Evolutionary conservation across 805 yeast genomes (phyloP), one percentile per base, ranked within the genome.

Genomic region (Zygosaccharomyces gambellarensis): DNA sequence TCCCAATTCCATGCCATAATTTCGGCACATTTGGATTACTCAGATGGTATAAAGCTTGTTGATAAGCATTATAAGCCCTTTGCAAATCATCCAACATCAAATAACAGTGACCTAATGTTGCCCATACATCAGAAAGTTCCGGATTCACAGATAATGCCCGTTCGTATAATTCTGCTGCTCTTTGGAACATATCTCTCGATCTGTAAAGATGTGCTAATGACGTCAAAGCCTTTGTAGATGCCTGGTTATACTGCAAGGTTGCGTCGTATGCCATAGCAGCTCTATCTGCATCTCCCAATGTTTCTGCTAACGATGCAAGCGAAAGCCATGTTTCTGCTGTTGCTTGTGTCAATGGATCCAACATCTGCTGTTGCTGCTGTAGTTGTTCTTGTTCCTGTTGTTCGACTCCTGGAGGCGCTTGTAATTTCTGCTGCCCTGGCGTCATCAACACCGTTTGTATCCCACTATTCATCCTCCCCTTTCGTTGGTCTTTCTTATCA

Each of bases 1-100:
- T 94, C 31, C 99, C 99, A 56, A 94, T 92, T 0, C 99, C 99
- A 69, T 94, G 97, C 99, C 99, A 94, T 58, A 94, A 78, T 65
- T 90, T 90, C 49, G 98, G 98, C 47, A 90, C 97, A 58, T 89
- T 88, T 42, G 97, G 95, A 63, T 94, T 92, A 55, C 87, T 88
- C 64, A 90, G 72, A 66, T 89, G 94, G 68, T 87, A 86, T 43
- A 94, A 74, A 2, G 98, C 98, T 64, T 95, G 90, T 72, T 94
- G 99, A 71, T 94, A 94, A 2, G 98, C 96, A 40, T 90, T 85
- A 67, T 94, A 94, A 6, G 97, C 97, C 60, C 96, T 81, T 67
- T 88, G 97, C 52, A 94, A 76, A 62, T 94, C 99, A 68, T 94
- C 99, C 66, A 90, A 74, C 97, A 94, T 94, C 59, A 94, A 73